Percentiles rank a stretch among this genome's conserved stretches.
Conservation (phyloP, 1,139 yeast genomes). For the Debaryomycetaceae sp. region DNA sequence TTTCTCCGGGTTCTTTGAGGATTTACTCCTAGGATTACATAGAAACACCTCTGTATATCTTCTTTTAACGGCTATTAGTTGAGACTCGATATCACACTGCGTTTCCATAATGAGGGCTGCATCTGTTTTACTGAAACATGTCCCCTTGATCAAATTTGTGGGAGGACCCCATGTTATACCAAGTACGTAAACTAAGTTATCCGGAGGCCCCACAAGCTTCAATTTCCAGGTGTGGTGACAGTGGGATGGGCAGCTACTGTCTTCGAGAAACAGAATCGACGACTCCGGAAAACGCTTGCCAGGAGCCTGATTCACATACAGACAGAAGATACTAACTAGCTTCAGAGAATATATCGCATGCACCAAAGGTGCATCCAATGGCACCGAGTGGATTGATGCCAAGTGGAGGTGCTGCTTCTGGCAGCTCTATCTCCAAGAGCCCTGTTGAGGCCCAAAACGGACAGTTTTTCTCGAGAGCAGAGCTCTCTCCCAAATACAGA, state of each 20-base stretch:
- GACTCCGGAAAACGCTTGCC: background rate
- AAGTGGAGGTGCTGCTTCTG: constrained; percentile 21
- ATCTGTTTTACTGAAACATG: constrained; percentile 34
- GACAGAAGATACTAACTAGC: constrained; percentile 18
- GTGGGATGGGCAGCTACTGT: too few relatives aligned
- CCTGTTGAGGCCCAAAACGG: constrained; percentile 44
- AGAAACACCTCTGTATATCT: too few relatives aligned
- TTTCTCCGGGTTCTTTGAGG: background rate
- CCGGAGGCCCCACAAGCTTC: too few relatives aligned
- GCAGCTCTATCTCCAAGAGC: constrained; percentile 17
- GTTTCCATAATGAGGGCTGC: constrained; percentile 12
- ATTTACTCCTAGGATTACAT: too few relatives aligned
- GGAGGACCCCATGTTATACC: constrained; percentile 57
- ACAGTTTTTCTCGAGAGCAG: constrained; percentile 54
- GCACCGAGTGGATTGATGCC: constrained; percentile 54
- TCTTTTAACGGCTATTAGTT: too few relatives aligned
- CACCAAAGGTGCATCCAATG: constrained; percentile 42
- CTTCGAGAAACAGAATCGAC: too few relatives aligned
- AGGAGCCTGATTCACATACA: too few relatives aligned
- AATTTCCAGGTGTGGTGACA: too few relatives aligned
- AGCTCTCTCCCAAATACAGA: constrained; percentile 69
- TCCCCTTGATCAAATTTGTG: constrained; percentile 60
- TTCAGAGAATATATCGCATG: constrained; percentile 20
- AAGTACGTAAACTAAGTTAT: constrained; percentile 27
- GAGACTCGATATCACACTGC: too few relatives aligned